A percentile compares a stretch with the other conserved stretches of the same genome.
Evolutionary conservation across 352 stramenopile genomes (phyloP).

Genomic region (Phytophthora aleatoria): DNA sequence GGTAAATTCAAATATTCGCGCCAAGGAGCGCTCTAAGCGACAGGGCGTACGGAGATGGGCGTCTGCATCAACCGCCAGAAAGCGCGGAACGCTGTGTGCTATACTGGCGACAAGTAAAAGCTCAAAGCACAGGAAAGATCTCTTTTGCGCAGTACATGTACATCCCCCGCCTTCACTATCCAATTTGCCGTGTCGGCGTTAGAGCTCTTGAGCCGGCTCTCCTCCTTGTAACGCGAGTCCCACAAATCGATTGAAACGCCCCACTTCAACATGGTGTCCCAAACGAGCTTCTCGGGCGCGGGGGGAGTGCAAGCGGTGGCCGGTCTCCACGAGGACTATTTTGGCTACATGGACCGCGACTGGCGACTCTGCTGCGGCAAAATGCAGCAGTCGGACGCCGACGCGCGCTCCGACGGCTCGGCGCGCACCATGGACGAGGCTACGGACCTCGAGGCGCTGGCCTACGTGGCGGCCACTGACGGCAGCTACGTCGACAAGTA

Average conservation of each 20-base stretch:
- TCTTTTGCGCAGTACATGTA: background rate
- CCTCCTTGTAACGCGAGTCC: background rate
- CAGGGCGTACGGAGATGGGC: slow-evolving; percentile 28
- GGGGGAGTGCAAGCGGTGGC: slow-evolving; percentile 13
- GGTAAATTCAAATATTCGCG: background rate
- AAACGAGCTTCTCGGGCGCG: slow-evolving; percentile 10
- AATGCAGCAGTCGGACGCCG: slow-evolving; percentile 7
- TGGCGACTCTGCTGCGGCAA: slow-evolving; percentile 23
- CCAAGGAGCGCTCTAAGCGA: slow-evolving; percentile 7
- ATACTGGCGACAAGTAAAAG: slow-evolving; percentile 22
- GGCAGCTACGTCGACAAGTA: slow-evolving; percentile 3
- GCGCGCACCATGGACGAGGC: slow-evolving; percentile 37
- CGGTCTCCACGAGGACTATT: slow-evolving; percentile 18
- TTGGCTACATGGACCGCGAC: slow-evolving; percentile 14
- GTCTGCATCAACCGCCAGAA: slow-evolving; percentile 18
- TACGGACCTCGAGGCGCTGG: slow-evolving; percentile 51
- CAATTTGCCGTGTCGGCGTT: slow-evolving; percentile 31
- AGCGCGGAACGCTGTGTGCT: slow-evolving; percentile 1
- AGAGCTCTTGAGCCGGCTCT: slow-evolving; percentile 9
- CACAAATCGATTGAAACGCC: slow-evolving; percentile 9
- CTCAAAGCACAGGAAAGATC: slow-evolving; percentile 22
- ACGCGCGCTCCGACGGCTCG: slow-evolving; percentile 34
- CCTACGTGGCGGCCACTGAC: slow-evolving; percentile 32
- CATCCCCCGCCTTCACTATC: slow-evolving; percentile 19
- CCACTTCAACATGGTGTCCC: slow-evolving; percentile 26